phyloP scores from a whole-genome alignment of 768 basidiomycete species.

The Lentinula detonsa region DNA sequence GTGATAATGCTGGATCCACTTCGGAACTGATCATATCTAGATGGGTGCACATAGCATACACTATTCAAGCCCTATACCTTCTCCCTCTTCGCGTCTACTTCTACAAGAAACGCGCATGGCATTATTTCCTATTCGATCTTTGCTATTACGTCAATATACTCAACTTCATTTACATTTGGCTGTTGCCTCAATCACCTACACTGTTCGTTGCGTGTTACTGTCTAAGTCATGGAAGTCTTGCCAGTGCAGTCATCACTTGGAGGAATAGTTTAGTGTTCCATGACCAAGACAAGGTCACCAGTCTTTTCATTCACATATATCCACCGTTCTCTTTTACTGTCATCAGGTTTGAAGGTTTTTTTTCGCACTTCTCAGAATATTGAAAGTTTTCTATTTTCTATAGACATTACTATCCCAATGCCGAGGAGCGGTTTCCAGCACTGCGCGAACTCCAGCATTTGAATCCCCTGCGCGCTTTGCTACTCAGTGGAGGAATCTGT shows the following conservation, averaged over 20 bases:
- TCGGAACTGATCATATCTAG: constrained; percentile 26
- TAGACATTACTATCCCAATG: constrained; percentile 86
- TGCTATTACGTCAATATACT: constrained; percentile 94
- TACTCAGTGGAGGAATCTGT: constrained; percentile 86
- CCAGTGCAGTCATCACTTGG: constrained; percentile 97
- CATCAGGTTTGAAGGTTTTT: constrained; percentile 56
- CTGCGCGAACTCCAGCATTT: constrained; percentile 62
- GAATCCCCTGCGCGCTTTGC: constrained; percentile 63
- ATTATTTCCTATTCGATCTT: constrained; percentile 90
- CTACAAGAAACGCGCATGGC: constrained; percentile 92
- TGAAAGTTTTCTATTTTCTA: constrained; percentile 7
- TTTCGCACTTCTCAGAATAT: background rate
- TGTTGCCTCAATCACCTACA: constrained; percentile 67
- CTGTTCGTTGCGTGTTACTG: constrained; percentile 93
- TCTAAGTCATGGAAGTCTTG: constrained; percentile 84
- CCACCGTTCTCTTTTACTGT: constrained; percentile 88
- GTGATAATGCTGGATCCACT: too few species aligned
- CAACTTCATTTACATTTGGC: constrained; percentile 88
- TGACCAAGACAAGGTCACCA: constrained; percentile 93
- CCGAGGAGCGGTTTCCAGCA: constrained; percentile 82
- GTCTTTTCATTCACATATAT: constrained; percentile 93
- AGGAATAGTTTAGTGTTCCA: constrained; percentile 98
- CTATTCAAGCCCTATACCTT: constrained; percentile 68
- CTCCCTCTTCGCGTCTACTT: constrained; percentile 77
- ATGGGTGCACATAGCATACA: constrained; percentile 88